Conservation (phyloP, 371 early-diverging fungal species). For the Mortierella sp. region DNA sequence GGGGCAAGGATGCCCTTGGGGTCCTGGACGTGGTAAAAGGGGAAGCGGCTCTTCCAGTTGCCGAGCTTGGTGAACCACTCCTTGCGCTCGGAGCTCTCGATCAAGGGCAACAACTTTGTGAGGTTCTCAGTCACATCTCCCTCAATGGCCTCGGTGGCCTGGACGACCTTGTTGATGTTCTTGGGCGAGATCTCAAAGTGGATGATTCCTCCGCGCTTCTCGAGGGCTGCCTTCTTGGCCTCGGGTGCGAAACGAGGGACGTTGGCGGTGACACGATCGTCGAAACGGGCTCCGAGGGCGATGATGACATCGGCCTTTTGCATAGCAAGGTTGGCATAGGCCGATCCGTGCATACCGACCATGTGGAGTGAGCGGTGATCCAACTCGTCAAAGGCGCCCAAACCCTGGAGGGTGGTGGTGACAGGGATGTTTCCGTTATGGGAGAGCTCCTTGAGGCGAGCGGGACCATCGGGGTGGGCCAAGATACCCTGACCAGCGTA, state of each 20-base stretch:
- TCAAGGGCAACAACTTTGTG: slow-evolving; percentile 80
- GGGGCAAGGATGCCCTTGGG: slow-evolving; percentile 84
- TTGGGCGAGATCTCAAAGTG: slow-evolving; percentile 99
- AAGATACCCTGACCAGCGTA: slow-evolving; percentile 96
- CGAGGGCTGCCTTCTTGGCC: slow-evolving; percentile 88
- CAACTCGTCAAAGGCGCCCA: slow-evolving; percentile 94
- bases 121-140: slow-evolving; percentile 94
- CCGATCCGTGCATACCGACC: slow-evolving; percentile 99
- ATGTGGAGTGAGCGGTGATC: slow-evolving; percentile 93
- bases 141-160: slow-evolving; percentile 91
- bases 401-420: slow-evolving; percentile 93
- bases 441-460: slow-evolving; percentile 83
- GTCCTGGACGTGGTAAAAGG: slow-evolving; percentile 76
- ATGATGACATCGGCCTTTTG: slow-evolving; percentile 95
- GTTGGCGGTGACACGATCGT: slow-evolving; percentile 97
- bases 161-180: slow-evolving; percentile 98
- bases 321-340: slow-evolving; percentile 97
- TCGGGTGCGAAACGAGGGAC: slow-evolving; percentile 92
- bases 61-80: slow-evolving; percentile 88
- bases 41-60: slow-evolving; percentile 92
- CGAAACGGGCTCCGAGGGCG: slow-evolving; percentile 98
- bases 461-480: slow-evolving; percentile 85
- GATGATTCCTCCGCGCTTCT: slow-evolving; percentile 94
- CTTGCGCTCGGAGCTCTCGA: slow-evolving; percentile 76
- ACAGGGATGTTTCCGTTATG: slow-evolving; percentile 94